Percentiles rank a stretch among this genome's conserved stretches.
These are phyloP conservation scores for Vitis riparia DNA, from an alignment of 164 flowering plant species.

Conservation along the genomic window DNA sequence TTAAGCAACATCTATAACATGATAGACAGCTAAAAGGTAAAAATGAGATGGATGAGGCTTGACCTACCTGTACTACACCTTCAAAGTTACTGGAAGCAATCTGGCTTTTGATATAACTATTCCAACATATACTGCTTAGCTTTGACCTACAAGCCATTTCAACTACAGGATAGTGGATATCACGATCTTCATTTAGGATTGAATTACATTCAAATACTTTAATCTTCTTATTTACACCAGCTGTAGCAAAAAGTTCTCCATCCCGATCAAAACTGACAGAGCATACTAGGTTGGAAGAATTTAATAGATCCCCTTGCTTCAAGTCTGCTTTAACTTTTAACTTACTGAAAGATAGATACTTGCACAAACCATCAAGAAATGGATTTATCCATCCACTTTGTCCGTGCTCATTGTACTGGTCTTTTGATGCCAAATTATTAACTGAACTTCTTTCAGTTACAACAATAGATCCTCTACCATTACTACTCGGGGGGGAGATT, in stretches of 20 bases:
- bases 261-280: conserved; percentile 92
- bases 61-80: conserved; percentile 91
- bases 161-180: conserved; percentile 93
- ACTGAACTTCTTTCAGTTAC: conserved; percentile 76
- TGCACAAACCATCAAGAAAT: conserved; percentile 90
- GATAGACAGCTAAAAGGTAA: conserved; percentile 7
- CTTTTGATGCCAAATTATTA: conserved; percentile 54
- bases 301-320: conserved; percentile 91
- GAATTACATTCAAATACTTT: conserved; percentile 88
- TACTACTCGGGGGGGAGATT: conserved; percentile 47
- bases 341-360: conserved; percentile 80
- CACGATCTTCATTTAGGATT: conserved; percentile 67
- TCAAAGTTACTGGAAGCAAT: conserved; percentile 98
- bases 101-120: conserved; percentile 90
- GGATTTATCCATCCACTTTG: conserved; percentile 78
- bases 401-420: conserved; percentile 30
- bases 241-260: conserved; percentile 92
- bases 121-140: conserved; percentile 93
- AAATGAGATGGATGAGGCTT: conserved; percentile 7
- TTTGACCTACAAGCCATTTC: conserved; percentile 90
- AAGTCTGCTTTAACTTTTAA: conserved; percentile 82
- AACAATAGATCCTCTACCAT: conserved; percentile 56
- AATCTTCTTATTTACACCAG: conserved; percentile 96
- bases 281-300: conserved; percentile 90
- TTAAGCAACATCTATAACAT: neutral